Base-by-base conservation (phyloP, 495 filamentous ascomycete genomes). In the Xylaria intraflava region DNA sequence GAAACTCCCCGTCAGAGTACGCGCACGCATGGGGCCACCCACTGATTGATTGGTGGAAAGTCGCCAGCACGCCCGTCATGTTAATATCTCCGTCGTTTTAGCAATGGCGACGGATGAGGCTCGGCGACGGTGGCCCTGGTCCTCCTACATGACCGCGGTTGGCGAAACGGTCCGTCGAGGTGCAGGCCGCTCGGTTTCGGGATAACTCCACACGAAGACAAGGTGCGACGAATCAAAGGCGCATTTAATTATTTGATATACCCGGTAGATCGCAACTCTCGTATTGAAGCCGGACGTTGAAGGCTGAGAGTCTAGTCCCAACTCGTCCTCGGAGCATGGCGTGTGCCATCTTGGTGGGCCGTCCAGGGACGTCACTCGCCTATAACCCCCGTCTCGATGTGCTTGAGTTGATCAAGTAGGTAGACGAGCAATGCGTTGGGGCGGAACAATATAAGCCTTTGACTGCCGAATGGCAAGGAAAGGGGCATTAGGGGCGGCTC, bases 41-140 rank as follows among this genome's bases (percentile, higher is more conserved):
- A n/a, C 12, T 29, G 39, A 24, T 43, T 43, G 40, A 53, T 53
- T 53, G 51, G 51, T 53, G 51, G 51, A 53, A 53, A 46, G 16
- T 46, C 31, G 11, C 42, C 29, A 36, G 49, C 42, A 17, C 9
- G 27, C 16, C 20, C n/a, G 27, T 29, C 50, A n/a, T 16, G 12
- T 23, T 20, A 35, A 31, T 27, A 22, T 46, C 50, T 41, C 17
- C 41, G 41, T 41, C 30, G n/a, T 41, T 20, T 41, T 50, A 7
- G 7, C 14, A n/a, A 50, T 12, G 7, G 19, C 4, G 11, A 30
- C 24, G 35, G 36, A 30, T 26, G 9, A 9, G 27, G 9, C 31
- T 6, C 31, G 17, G 35, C 20, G 35, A 24, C 26, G 39, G n/a
- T 17, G 26, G 39, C 27, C 48, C 23, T 7, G 27, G 40, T 44